Evolutionary conservation across 1,284 basidiomycete genomes (phyloP).

Genomic region (Wallemia hederae): DNA sequence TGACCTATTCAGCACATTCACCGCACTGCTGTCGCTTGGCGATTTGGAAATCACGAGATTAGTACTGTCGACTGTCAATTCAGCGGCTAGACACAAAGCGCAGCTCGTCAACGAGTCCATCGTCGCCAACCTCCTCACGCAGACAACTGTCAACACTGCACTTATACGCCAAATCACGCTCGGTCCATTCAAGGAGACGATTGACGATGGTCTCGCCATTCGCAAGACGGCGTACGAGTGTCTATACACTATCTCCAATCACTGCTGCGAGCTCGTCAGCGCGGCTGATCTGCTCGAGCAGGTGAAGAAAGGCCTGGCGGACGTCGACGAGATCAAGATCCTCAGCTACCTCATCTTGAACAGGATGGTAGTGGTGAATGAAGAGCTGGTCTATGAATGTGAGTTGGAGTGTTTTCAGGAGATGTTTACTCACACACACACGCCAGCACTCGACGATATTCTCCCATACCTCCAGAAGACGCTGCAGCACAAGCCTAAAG

Average conservation of each 20-base stretch:
- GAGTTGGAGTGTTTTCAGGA: not conserved
- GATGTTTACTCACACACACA: not conserved
- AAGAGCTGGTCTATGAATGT: not conserved
- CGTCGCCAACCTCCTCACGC: conserved; percentile 40
- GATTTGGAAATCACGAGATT: conserved; percentile 15
- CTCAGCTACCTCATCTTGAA: conserved; percentile 85
- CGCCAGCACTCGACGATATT: conserved; percentile 55
- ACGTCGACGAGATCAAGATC: conserved; percentile 92
- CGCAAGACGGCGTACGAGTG: conserved; percentile 91
- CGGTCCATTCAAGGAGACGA: conserved; percentile 92
- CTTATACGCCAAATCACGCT: conserved; percentile 78
- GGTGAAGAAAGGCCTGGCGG: conserved; percentile 52
- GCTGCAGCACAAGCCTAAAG: conserved; percentile 35
- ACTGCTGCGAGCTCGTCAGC: conserved; percentile 57
- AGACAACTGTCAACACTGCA: conserved; percentile 48
- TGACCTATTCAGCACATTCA: conserved; percentile 3
- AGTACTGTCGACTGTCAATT: conserved; percentile 64
- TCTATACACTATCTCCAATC: conserved; percentile 74
- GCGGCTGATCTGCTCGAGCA: conserved; percentile 53
- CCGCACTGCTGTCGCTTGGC: not conserved
- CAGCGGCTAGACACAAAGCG: conserved; percentile 77
- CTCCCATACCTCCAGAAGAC: conserved; percentile 52
- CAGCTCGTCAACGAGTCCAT: conserved; percentile 68
- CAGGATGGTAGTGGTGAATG: conserved; percentile 52
- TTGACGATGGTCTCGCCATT: conserved; percentile 76